A percentile compares a stretch with the other conserved stretches of the same genome.
phyloP scores from a whole-genome alignment of 345 rosid genomes.

The Pelargonium nanum region DNA sequence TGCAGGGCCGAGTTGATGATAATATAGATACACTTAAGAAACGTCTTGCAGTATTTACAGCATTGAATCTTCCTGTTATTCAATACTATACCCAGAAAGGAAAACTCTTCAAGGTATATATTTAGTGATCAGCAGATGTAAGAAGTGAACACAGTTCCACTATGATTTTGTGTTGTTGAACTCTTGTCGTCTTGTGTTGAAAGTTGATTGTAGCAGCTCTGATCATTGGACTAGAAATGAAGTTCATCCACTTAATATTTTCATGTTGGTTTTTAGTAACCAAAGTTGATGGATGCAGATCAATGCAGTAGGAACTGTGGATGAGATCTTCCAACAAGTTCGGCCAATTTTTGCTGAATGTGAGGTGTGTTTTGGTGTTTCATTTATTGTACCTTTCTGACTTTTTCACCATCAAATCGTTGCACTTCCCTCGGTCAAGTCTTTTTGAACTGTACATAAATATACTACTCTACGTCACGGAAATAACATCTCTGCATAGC shows the following conservation, averaged over 20 bases:
- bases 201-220: background rate
- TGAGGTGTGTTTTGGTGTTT: too few relatives aligned
- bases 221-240: background rate
- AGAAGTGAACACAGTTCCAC: background rate
- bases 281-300: constrained; percentile 38
- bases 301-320: constrained; percentile 72
- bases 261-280: constrained; percentile 3
- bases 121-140: too few relatives aligned
- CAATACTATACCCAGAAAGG: constrained; percentile 66
- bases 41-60: constrained; percentile 49
- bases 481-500: too few relatives aligned
- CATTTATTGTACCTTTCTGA: too few relatives aligned
- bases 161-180: background rate
- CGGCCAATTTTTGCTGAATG: constrained; percentile 43
- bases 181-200: background rate
- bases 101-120: constrained; percentile 57
- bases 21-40: constrained; percentile 53
- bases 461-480: too few relatives aligned
- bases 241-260: background rate
- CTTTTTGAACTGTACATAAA: too few relatives aligned
- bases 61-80: constrained; percentile 63
- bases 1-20: constrained; percentile 78
- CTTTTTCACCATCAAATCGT: too few relatives aligned
- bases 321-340: constrained; percentile 74
- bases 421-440: too few relatives aligned